Conservation (phyloP, 352 stramenopile species). For the Globisporangium middletonii region DNA sequence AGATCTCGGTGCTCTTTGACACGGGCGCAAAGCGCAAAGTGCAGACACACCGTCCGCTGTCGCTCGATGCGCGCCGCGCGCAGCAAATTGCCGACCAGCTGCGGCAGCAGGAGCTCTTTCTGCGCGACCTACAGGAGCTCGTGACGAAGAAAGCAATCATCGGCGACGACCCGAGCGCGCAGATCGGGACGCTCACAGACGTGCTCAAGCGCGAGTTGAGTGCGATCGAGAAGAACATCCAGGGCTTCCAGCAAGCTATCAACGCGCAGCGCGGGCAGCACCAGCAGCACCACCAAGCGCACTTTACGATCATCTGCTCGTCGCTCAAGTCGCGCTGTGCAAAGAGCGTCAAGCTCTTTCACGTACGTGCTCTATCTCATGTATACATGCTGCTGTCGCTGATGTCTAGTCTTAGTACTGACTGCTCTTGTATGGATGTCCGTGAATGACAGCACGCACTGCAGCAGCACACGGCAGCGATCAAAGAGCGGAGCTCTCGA, state of each 20-base stretch:
- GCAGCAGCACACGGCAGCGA: slow-evolving; percentile 56
- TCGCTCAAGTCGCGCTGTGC: slow-evolving; percentile 77
- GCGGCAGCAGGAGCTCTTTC: slow-evolving; percentile 73
- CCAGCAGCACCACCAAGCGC: slow-evolving; percentile 70
- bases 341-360: slow-evolving; percentile 76
- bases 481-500: slow-evolving; percentile 68
- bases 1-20: slow-evolving; percentile 81
- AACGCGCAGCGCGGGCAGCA: slow-evolving; percentile 38
- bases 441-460: slow-evolving; percentile 37
- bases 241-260: slow-evolving; percentile 57
- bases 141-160: slow-evolving; percentile 74
- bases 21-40: slow-evolving; percentile 34
- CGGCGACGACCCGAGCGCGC: slow-evolving; percentile 62
- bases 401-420: background rate
- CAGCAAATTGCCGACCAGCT: slow-evolving; percentile 81
- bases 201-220: slow-evolving; percentile 73
- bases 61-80: slow-evolving; percentile 55
- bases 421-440: slow-evolving; percentile 4
- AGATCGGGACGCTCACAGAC: slow-evolving; percentile 76
- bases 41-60: slow-evolving; percentile 59
- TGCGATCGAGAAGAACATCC: slow-evolving; percentile 57
- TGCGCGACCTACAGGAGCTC: slow-evolving; percentile 68
- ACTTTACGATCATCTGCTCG: slow-evolving; percentile 74
- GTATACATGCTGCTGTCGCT: background rate
- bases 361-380: slow-evolving; percentile 27